These are phyloP conservation scores for Rosa persica DNA, from an alignment of 306 rosid genomes.

Conservation along the genomic window DNA sequence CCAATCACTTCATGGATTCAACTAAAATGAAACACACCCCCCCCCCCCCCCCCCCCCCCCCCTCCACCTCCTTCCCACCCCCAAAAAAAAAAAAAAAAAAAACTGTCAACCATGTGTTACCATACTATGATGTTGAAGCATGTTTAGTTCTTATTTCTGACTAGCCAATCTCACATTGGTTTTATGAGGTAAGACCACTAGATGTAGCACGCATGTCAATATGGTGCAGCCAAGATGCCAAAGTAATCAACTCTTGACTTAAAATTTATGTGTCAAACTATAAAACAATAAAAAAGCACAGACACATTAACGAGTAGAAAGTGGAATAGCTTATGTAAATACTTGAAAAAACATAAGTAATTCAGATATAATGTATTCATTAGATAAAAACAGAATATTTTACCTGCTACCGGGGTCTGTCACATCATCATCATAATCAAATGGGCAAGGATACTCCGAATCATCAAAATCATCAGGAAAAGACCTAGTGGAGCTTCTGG, in stretches of 20 bases:
- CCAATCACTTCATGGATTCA: neutral
- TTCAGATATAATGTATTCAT: neutral
- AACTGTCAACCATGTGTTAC: neutral
- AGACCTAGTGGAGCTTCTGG: constrained; percentile 87
- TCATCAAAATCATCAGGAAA: constrained; percentile 67
- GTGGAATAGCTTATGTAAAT: constrained; percentile 5
- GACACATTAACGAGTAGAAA: constrained; percentile 3
- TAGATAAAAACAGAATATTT: constrained; percentile 11
- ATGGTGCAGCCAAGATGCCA: constrained; percentile 3
- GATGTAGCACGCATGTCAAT: neutral
- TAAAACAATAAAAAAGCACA: neutral
- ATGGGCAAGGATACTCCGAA: constrained; percentile 64
- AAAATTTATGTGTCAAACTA: neutral
- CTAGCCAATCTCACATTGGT: neutral
- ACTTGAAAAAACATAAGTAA: constrained; percentile 19
- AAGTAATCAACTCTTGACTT: neutral
- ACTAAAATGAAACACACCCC: neutral
- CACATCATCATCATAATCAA: constrained; percentile 73
- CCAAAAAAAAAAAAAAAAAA: too few relatives aligned
- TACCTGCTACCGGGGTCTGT: constrained; percentile 86
- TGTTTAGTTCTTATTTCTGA: neutral
- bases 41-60: too few relatives aligned
- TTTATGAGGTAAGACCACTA: neutral
- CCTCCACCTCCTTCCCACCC: too few relatives aligned
- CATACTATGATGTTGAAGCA: neutral